Evolutionary conservation across 257 asterid species (phyloP).

Genomic region (Asclepias syriaca): DNA sequence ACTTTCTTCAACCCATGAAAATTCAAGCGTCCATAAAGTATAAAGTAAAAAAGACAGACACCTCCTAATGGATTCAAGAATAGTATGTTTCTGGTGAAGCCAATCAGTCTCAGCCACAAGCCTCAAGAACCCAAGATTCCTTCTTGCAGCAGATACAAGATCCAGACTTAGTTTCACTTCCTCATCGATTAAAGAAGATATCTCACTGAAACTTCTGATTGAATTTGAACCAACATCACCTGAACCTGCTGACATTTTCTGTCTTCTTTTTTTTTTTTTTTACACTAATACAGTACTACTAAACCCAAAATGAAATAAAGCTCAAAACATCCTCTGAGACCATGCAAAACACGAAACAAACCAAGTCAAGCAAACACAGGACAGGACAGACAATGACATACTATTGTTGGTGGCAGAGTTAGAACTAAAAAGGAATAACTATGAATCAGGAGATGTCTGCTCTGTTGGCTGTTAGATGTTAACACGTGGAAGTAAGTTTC

Average conservation of each 20-base stretch:
- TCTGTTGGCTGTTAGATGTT: background rate
- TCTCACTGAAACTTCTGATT: slow-evolving; percentile 48
- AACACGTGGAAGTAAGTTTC: slow-evolving; percentile 17
- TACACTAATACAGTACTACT: background rate
- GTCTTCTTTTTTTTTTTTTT: background rate
- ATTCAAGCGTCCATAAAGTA: no score
- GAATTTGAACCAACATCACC: slow-evolving; percentile 34
- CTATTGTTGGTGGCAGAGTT: background rate
- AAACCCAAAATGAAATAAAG: background rate
- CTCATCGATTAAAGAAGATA: slow-evolving; percentile 39
- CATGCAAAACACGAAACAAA: background rate
- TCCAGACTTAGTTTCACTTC: slow-evolving; percentile 47
- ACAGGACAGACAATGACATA: background rate
- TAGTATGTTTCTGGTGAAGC: slow-evolving; percentile 46
- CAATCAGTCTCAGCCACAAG: slow-evolving; percentile 56
- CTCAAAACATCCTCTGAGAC: background rate
- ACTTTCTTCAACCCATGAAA: background rate
- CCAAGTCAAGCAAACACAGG: no score
- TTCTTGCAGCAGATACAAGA: slow-evolving; percentile 81
- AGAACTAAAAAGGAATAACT: background rate
- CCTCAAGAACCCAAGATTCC: slow-evolving; percentile 57
- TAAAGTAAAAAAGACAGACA: no score
- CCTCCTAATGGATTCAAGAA: slow-evolving; percentile 84
- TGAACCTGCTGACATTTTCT: slow-evolving; percentile 48
- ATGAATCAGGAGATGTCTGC: background rate